phyloP scores from a whole-genome alignment of 192 early-diverging fungal species.

The Entophlyctis helioformis region DNA sequence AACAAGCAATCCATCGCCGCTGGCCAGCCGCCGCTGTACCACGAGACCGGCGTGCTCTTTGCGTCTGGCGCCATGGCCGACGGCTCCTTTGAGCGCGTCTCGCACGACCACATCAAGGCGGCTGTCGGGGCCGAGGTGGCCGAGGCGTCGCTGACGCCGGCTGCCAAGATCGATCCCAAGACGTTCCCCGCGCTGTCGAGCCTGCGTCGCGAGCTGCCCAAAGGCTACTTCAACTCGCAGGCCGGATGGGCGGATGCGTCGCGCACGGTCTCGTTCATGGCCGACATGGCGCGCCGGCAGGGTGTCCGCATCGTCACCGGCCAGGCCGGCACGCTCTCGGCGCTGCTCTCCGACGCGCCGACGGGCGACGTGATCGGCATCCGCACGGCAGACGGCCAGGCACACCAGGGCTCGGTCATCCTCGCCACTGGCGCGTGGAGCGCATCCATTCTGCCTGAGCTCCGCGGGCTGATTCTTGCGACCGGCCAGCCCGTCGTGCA shows the following conservation, averaged over 20 bases:
- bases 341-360: not conserved
- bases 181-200: too few relatives aligned
- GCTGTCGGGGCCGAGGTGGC: too few relatives aligned
- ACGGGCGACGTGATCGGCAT: constrained; percentile 18
- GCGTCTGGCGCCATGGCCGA: too few relatives aligned
- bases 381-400: constrained; percentile 21
- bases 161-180: too few relatives aligned
- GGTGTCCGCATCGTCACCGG: constrained; percentile 5
- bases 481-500: constrained; percentile 42
- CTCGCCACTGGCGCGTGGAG: constrained; percentile 42
- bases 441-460: constrained; percentile 23
- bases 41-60: constrained; percentile 15
- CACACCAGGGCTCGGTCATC: constrained; percentile 26
- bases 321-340: constrained; percentile 2
- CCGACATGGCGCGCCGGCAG: not conserved
- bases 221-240: constrained; percentile 4
- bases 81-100: too few relatives aligned
- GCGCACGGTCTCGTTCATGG: not conserved
- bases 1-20: not conserved
- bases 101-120: too few relatives aligned
- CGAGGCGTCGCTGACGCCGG: too few relatives aligned
- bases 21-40: constrained; percentile 4
- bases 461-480: constrained; percentile 18
- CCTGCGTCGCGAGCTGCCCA: too few relatives aligned
- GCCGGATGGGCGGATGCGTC: constrained; percentile 11